A percentile compares a stretch with the other conserved stretches of the same genome.
phyloP scores from a whole-genome alignment of 1,284 basidiomycete genomes.

The Cutaneotrichosporon dermatis region DNA sequence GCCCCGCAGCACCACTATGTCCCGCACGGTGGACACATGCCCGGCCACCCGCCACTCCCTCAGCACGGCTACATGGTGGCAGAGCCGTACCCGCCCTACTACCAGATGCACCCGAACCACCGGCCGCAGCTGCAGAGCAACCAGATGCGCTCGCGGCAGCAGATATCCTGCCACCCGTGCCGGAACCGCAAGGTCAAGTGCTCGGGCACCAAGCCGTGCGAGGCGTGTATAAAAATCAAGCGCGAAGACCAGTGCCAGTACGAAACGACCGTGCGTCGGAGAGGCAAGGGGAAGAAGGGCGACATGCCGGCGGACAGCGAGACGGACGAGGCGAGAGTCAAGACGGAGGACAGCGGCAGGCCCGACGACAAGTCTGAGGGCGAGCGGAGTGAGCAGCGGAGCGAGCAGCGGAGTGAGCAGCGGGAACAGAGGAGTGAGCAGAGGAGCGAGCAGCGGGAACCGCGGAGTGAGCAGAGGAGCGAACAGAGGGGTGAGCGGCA shows the following conservation, averaged over 20 bases:
- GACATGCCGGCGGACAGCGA: neutral
- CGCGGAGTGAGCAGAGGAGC: too few species aligned
- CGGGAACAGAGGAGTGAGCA: too few species aligned
- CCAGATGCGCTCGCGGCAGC: constrained; percentile 25
- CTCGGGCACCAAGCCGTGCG: constrained; percentile 36
- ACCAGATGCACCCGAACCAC: neutral
- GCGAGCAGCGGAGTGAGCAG: too few species aligned
- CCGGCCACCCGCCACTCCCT: neutral
- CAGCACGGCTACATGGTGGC: neutral
- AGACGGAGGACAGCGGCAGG: neutral
- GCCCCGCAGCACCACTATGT: neutral
- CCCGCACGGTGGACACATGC: neutral
- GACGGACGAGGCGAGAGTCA: neutral
- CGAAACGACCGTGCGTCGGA: constrained; percentile 30
- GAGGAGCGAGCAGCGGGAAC: too few species aligned
- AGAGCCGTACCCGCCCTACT: neutral
- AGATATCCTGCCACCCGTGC: constrained; percentile 40
- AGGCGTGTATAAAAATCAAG: constrained; percentile 30
- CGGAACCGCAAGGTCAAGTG: constrained; percentile 39
- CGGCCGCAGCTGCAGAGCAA: neutral
- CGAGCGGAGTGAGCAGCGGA: too few species aligned
- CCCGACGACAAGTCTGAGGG: neutral
- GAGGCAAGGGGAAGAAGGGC: constrained; percentile 33
- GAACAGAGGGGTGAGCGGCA: too few species aligned
- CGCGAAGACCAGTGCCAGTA: constrained; percentile 33